phyloP scores from a whole-genome alignment of 345 rosid species.

The Hypericum perforatum region DNA sequence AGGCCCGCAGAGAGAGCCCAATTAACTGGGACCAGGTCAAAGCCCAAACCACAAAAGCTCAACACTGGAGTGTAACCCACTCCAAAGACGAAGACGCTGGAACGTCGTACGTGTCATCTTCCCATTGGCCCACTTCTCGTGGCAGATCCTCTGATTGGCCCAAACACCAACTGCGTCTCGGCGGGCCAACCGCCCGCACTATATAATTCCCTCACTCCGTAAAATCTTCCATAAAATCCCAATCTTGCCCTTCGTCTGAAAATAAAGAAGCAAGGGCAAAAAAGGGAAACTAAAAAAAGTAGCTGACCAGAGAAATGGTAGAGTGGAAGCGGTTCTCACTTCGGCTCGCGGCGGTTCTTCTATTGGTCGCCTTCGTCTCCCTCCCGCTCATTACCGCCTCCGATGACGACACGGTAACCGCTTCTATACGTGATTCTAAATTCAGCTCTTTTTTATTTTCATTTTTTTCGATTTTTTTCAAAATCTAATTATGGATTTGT shows the following conservation, averaged over 20 bases:
- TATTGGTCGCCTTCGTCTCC: constrained; percentile 38
- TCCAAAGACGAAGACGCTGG: background rate
- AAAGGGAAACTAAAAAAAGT: constrained; percentile 5
- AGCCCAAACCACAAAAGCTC: no score
- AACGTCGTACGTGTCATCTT: background rate
- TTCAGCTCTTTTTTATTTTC: background rate
- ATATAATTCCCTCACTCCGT: background rate
- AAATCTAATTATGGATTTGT: background rate
- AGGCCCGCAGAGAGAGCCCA: no score
- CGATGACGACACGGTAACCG: constrained; percentile 44
- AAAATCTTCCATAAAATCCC: background rate
- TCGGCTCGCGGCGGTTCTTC: constrained; percentile 26
- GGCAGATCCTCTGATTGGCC: constrained; percentile 2
- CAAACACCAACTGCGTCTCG: background rate
- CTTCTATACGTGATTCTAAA: background rate
- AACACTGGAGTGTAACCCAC: no score
- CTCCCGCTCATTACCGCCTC: constrained; percentile 38
- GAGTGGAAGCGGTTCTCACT: background rate
- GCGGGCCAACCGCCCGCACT: background rate
- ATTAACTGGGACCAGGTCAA: no score
- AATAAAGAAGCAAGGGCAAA: background rate
- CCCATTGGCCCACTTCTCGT: background rate
- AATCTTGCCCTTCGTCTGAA: background rate
- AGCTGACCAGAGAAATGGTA: background rate
- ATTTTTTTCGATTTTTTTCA: background rate